Evolutionary conservation across 2,329 filamentous ascomycete genomes (phyloP).

Genomic region (Scedosporium aurantiacum): DNA sequence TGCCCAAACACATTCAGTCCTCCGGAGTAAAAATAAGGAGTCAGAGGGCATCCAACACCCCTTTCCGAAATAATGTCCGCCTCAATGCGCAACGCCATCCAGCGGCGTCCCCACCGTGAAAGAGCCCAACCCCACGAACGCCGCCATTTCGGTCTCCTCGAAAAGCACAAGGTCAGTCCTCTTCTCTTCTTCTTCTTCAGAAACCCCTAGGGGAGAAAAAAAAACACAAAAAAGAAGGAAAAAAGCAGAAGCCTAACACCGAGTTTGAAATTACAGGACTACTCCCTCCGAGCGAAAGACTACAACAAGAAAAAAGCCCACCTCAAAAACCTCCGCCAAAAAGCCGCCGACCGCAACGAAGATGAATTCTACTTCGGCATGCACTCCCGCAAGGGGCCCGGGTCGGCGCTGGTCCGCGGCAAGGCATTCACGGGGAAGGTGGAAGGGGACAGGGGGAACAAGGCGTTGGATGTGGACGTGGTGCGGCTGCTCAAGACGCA

Average conservation of each 20-base stretch:
- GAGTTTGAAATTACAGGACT: conserved; percentile 33
- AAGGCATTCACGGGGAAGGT: conserved; percentile 43
- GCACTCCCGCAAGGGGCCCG: conserved; percentile 49
- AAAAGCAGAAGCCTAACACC: neutral
- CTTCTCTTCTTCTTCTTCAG: conserved; percentile 1
- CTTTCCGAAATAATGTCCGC: conserved; percentile 35
- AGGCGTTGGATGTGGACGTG: conserved; percentile 41
- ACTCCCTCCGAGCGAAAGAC: conserved; percentile 53
- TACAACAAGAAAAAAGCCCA: conserved; percentile 54
- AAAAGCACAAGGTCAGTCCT: conserved; percentile 72
- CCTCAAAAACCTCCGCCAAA: conserved; percentile 47
- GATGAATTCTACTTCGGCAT: conserved; percentile 67
- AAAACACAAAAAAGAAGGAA: neutral
- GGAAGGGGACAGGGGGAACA: conserved; percentile 46
- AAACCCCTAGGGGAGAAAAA: neutral
- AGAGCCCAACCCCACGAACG: conserved; percentile 78
- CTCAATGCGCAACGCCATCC: conserved; percentile 50
- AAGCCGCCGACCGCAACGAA: conserved; percentile 55
- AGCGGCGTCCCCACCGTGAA: conserved; percentile 80
- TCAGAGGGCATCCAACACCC: too few species aligned
- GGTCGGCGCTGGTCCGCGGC: conserved; percentile 35
- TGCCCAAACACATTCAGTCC: too few species aligned
- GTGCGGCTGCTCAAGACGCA: conserved; percentile 58
- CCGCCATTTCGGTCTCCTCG: conserved; percentile 77
- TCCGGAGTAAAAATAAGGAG: too few species aligned